Evolutionary conservation across 2,329 filamentous ascomycete genomes (phyloP).

Genomic region (Apiospora pterosperma): DNA sequence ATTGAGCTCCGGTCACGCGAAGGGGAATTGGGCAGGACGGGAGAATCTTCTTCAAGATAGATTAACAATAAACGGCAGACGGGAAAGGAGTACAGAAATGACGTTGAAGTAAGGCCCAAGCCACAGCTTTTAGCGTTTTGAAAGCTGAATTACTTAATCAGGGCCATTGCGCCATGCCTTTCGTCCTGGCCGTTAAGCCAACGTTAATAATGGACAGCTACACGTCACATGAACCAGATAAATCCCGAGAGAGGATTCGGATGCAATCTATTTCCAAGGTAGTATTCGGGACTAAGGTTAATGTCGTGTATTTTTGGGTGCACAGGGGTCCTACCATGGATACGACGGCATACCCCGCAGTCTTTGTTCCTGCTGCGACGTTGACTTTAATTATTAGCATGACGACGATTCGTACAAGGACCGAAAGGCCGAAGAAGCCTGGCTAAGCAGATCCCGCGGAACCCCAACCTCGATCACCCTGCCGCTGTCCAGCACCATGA

Average conservation of each 20-base stretch:
- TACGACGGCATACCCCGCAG: not conserved
- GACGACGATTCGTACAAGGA: not conserved
- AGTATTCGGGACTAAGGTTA: not conserved
- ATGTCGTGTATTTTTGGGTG: not conserved
- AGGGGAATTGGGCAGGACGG: not conserved
- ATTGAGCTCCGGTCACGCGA: not conserved
- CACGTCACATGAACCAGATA: not conserved
- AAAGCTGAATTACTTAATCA: no score
- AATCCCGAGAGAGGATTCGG: not conserved
- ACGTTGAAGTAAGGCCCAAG: not conserved
- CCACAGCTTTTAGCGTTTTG: not conserved
- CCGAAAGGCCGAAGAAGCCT: not conserved
- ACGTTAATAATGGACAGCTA: not conserved
- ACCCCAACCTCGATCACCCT: slow-evolving; percentile 52
- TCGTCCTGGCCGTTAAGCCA: not conserved
- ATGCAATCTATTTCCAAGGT: slow-evolving; percentile 3
- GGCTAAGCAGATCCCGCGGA: slow-evolving; percentile 47
- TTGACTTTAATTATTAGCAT: not conserved
- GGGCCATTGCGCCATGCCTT: not conserved
- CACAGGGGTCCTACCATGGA: not conserved
- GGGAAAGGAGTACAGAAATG: not conserved
- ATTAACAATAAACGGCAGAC: not conserved
- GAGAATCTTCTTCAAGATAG: not conserved
- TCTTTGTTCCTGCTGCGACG: no score
- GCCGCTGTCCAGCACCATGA: slow-evolving; percentile 53